phyloP scores from a whole-genome alignment of 2,329 filamentous ascomycete species.

The Stagonosporopsis tanaceti region DNA sequence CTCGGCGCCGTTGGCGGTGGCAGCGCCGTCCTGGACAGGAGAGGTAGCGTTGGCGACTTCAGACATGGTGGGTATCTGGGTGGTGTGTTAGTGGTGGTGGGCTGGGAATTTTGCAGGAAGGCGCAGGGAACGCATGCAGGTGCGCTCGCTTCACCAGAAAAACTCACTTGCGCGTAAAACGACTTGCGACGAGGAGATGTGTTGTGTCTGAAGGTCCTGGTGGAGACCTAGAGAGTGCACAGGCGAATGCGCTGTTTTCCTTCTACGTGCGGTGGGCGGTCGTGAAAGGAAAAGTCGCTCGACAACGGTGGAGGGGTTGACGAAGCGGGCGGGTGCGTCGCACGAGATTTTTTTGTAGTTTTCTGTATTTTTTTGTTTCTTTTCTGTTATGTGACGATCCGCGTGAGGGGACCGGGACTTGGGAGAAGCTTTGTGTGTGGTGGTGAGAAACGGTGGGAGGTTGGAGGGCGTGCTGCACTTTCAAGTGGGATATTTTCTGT shows the following conservation, averaged over 20 bases:
- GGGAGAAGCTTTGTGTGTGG: conserved; percentile 36
- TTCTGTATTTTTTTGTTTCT: conserved; percentile 52
- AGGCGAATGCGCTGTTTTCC: conserved; percentile 31
- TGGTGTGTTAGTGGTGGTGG: conserved; percentile 33
- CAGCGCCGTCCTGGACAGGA: conserved; percentile 73
- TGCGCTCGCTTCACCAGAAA: conserved; percentile 44
- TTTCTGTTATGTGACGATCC: conserved; percentile 48
- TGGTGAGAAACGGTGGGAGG: conserved; percentile 21
- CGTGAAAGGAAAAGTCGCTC: conserved; percentile 21
- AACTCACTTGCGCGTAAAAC: conserved; percentile 37
- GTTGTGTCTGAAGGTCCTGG: conserved; percentile 28
- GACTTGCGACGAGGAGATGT: conserved; percentile 33
- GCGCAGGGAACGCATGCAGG: conserved; percentile 39
- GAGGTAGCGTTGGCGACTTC: conserved; percentile 57
- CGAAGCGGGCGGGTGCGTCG: conserved; percentile 39
- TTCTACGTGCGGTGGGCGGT: conserved; percentile 25
- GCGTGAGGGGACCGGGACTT: conserved; percentile 43
- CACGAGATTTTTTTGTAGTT: conserved; percentile 46
- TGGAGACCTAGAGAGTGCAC: conserved; percentile 30
- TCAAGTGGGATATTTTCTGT: conserved; percentile 25
- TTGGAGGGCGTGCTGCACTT: conserved; percentile 18
- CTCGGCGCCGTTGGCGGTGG: conserved; percentile 67
- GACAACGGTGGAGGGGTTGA: conserved; percentile 32
- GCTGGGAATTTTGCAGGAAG: conserved; percentile 38
- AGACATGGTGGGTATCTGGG: conserved; percentile 48